Evolutionary conservation across 192 early-diverging fungal species (phyloP), one percentile per base, ranked within the genome.

Genomic region (Anaeromyces robustus): DNA sequence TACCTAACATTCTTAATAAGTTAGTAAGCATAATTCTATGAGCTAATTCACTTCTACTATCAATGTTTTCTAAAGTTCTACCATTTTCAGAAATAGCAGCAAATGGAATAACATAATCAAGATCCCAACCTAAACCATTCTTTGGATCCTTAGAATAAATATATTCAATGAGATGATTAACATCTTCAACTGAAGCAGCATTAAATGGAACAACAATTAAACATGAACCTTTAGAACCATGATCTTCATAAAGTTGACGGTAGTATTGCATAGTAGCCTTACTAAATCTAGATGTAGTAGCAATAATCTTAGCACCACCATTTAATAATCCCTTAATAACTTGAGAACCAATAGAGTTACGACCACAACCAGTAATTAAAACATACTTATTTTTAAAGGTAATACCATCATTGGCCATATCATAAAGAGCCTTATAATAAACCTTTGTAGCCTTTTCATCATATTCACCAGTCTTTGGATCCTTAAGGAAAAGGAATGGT

Each of bases 21-120:
- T 98, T 98, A 81, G 95, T 97, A 84, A 98, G 89, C 95, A 96
- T 96, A 79, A 94, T 92, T 52, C 97, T 91, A 82, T 96, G 95
- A 59, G 96, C 93, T 30, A 97, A 89, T 87, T 98, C 97, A 52
- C 95, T 95, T 85, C 89, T 87, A 12, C 93, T 92, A 81, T 95
- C 95, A 77, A 98, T 90, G 77, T 87, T 87, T 78, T 94, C 94
- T 43, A 96, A 89, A 85, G 96, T 94, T 79, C 92, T 90, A 59
- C 96, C 97, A 13, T 94, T 88, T 80, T 94, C 95, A 29, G 95
- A 90, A 79, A 98, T 94, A 52, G 96, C 97, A 78, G 97, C 97
- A 87, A 98, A 97, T 22, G 97, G 97, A 82, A 97, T 88, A 80
- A 98, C 89, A 86, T 90, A 95, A 87, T 98, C 97, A 78, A 98